phyloP scores from a whole-genome alignment of 306 rosid species.

The Ammopiptanthus mongolicus region DNA sequence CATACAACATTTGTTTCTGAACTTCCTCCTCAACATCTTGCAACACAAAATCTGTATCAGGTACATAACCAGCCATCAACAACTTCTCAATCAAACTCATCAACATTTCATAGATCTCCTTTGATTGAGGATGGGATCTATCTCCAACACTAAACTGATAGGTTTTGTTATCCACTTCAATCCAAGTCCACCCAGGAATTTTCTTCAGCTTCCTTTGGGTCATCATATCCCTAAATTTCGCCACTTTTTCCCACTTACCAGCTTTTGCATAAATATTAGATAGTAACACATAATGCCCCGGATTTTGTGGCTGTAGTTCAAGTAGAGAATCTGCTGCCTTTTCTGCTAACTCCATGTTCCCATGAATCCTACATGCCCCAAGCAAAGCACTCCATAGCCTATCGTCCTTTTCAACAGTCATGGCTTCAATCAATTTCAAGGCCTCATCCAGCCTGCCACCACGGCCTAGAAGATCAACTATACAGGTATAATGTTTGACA shows the following conservation, averaged over 20 bases:
- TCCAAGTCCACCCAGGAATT: constrained; percentile 75
- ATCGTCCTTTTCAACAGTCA: constrained; percentile 57
- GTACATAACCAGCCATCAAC: constrained; percentile 60
- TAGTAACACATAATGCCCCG: constrained; percentile 69
- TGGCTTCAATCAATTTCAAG: constrained; percentile 42
- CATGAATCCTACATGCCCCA: constrained; percentile 70
- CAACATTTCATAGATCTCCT: constrained; percentile 49
- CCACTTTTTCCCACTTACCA: constrained; percentile 65
- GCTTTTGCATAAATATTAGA: constrained; percentile 77
- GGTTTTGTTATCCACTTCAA: constrained; percentile 51
- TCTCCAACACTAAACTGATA: constrained; percentile 62
- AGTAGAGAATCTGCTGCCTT: constrained; percentile 58
- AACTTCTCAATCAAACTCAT: constrained; percentile 44
- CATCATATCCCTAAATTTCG: constrained; percentile 56
- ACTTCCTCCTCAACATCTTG: constrained; percentile 82
- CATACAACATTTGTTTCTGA: constrained; percentile 52
- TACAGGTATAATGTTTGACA: constrained; percentile 74
- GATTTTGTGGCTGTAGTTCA: constrained; percentile 55
- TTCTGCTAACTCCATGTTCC: constrained; percentile 63
- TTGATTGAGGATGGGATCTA: constrained; percentile 55
- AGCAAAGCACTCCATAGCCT: constrained; percentile 77
- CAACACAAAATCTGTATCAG: constrained; percentile 58
- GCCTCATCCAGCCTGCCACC: constrained; percentile 78
- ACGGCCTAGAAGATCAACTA: constrained; percentile 81
- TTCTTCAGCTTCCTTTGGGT: constrained; percentile 58